These are phyloP conservation scores for Cladorrhinum samala DNA, from an alignment of 495 filamentous ascomycete genomes.

Conservation along the genomic window DNA sequence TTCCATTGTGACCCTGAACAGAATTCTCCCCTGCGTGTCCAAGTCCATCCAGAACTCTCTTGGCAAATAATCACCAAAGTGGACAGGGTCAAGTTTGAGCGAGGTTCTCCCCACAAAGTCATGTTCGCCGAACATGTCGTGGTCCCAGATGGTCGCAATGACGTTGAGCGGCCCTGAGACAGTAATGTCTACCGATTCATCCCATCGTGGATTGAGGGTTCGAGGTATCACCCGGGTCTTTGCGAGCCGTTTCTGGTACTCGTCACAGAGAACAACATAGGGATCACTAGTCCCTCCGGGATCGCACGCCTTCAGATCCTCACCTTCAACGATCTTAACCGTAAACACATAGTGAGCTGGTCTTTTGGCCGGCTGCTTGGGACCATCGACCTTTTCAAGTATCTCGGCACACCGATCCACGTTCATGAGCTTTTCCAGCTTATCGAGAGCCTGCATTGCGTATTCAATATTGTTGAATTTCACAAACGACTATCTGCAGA, in stretches of 20 bases:
- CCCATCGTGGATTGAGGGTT: slow-evolving; percentile 94
- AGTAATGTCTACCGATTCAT: slow-evolving; percentile 93
- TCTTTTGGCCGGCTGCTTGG: slow-evolving; percentile 46
- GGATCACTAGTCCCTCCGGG: slow-evolving; percentile 91
- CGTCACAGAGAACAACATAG: slow-evolving; percentile 93
- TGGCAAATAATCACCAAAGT: slow-evolving; percentile 93
- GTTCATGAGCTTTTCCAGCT: slow-evolving; percentile 80
- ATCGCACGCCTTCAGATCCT: slow-evolving; percentile 96
- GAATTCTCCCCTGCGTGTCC: slow-evolving; percentile 85
- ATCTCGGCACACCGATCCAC: slow-evolving; percentile 90
- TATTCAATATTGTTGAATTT: slow-evolving; percentile 98
- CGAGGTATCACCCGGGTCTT: slow-evolving; percentile 91
- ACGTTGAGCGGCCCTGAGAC: slow-evolving; percentile 87
- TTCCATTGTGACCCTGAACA: slow-evolving; percentile 95
- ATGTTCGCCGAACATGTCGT: slow-evolving; percentile 94
- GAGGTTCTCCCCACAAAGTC: slow-evolving; percentile 94
- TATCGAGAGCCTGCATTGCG: slow-evolving; percentile 83
- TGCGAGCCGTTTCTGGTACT: slow-evolving; percentile 94
- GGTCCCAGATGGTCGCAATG: slow-evolving; percentile 97
- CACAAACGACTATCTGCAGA: slow-evolving; percentile 66
- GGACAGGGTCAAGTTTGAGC: slow-evolving; percentile 86
- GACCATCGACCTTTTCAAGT: slow-evolving; percentile 57
- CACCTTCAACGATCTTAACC: slow-evolving; percentile 98
- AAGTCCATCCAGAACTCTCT: slow-evolving; percentile 96
- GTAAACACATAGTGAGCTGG: slow-evolving; percentile 90